Evolutionary conservation across 768 basidiomycete species (phyloP), one percentile per base, ranked within the genome.

Genomic region (Mycena kentingensis): DNA sequence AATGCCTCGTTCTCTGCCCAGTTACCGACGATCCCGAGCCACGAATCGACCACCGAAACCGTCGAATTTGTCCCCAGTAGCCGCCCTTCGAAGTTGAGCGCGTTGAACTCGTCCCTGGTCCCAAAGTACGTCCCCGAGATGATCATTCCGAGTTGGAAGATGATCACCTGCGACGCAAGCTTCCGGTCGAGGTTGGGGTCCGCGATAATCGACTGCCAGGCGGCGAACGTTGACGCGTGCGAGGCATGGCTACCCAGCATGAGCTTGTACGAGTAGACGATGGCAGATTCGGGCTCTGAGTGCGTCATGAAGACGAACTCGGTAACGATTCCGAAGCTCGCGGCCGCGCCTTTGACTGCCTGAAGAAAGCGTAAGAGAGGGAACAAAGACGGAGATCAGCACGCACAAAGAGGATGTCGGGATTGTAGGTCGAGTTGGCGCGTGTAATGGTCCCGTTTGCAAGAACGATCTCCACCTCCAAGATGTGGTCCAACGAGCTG

Each of bases 271-370:
- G 54, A 52, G 28, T 56, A 60, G 2, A 46, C 15, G 2, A 57
- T 41, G 10, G 54, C 54, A 32, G 10, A 56, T 5, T 59, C n/a
- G 1, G 70, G 69, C 5, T 53, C 61, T 3, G 62, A 61, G 49
- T 57, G 57, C 1, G 69, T 70, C 22, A 60, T 28, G 24, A 69
- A 37, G 43, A 61, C 56, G 41, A 61, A 70, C 18, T 56, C 54
- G 22, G 67, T 68, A 26, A 67, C 51, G 57, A 72, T 64, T n/a
- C 61, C 67, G 35, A 63, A 70, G 2, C 63, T 63, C 4, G 69
- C 64, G 1, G 60, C 67, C 2, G 67, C 65, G 15, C 69, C 67
- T 38, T 65, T 61, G 11, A 68, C 50, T 1, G 65, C 69, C 69
- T 60, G 35, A 3, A 42, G 24, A 18, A n/a, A n/a, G n/a, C n/a